Evolutionary conservation across 2,329 filamentous ascomycete genomes (phyloP).

Genomic region (Penicillium brevicompactum): DNA sequence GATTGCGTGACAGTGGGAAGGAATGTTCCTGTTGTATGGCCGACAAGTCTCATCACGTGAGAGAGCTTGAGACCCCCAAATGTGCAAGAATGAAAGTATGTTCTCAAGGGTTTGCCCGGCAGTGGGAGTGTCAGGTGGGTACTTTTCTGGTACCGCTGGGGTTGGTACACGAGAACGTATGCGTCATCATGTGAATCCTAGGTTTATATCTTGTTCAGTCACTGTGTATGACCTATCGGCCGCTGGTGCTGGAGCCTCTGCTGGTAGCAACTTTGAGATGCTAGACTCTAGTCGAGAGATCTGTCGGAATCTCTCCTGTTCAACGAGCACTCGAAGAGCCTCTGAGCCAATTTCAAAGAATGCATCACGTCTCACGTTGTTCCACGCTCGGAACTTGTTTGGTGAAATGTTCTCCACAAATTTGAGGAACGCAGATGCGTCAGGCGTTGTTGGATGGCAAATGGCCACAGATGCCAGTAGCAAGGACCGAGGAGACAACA

Average conservation of each 20-base stretch:
- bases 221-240: constrained; percentile 11
- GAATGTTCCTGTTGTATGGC: no score
- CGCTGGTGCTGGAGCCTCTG: constrained; percentile 16
- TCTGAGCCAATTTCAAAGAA: constrained; percentile 40
- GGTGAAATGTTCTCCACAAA: constrained; percentile 28
- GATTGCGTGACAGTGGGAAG: no score
- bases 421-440: constrained; percentile 32
- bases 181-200: constrained; percentile 4
- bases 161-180: no score
- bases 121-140: neutral
- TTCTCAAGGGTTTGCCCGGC: no score
- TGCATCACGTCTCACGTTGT: constrained; percentile 25
- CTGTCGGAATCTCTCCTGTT: constrained; percentile 32
- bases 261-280: constrained; percentile 35
- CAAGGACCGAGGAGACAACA: constrained; percentile 26
- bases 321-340: constrained; percentile 40
- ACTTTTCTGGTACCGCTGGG: no score
- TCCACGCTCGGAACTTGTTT: constrained; percentile 20
- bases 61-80: no score
- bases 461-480: constrained; percentile 34
- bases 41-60: no score
- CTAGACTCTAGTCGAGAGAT: constrained; percentile 32
- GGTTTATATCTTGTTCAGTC: neutral
- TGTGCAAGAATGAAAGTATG: no score
- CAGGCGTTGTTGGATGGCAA: constrained; percentile 42